Conservation (phyloP, 768 basidiomycete species). For the Tulasnella sp. region DNA sequence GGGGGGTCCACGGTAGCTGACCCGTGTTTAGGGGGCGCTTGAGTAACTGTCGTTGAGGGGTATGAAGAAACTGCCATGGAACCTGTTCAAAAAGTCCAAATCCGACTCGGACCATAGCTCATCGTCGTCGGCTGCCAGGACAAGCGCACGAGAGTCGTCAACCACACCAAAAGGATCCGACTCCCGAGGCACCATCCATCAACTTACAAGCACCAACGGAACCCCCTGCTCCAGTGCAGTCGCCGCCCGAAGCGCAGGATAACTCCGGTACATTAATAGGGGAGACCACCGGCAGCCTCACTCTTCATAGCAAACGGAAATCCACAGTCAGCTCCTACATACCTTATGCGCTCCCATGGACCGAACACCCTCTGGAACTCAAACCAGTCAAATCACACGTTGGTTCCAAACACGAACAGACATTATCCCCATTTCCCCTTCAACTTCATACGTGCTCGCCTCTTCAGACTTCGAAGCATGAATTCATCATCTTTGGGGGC, state of each 20-base stretch:
- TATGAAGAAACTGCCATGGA: not conserved
- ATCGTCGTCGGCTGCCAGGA: not conserved
- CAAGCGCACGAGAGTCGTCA: not conserved
- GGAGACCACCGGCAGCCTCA: slow-evolving; percentile 2
- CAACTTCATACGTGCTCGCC: slow-evolving; percentile 4
- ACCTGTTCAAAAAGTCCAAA: slow-evolving; percentile 3
- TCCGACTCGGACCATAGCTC: not conserved
- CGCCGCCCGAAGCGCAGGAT: not conserved
- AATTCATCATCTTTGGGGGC: not conserved
- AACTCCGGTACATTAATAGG: not conserved
- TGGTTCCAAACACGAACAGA: not conserved
- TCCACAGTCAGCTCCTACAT: not conserved
- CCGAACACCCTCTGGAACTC: slow-evolving; percentile 13
- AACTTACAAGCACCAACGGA: not conserved
- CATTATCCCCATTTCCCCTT: not conserved
- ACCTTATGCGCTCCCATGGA: slow-evolving; percentile 7
- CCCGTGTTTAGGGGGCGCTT: too few species aligned
- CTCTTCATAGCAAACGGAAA: not conserved
- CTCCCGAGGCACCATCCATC: not conserved
- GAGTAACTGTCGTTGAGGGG: not conserved
- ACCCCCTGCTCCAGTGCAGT: not conserved
- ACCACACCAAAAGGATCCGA: not conserved
- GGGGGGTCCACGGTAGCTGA: too few species aligned
- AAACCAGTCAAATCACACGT: not conserved
- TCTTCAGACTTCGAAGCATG: not conserved